Conservation (phyloP, 2,329 filamentous ascomycete species). For the Nemania bipapillata region DNA sequence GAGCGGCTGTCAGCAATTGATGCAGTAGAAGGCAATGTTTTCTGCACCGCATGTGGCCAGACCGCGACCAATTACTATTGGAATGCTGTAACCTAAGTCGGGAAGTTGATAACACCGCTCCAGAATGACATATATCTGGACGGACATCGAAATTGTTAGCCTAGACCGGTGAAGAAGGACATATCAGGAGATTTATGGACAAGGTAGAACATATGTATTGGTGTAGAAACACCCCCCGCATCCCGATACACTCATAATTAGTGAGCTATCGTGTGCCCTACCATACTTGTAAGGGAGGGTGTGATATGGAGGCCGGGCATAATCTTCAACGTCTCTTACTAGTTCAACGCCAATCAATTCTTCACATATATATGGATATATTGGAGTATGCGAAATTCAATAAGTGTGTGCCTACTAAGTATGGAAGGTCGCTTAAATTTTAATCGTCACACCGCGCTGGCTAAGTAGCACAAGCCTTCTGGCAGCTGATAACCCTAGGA, state of each 20-base stretch:
- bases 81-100: slow-evolving; percentile 23
- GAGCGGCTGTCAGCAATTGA: slow-evolving; percentile 1
- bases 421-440: not conserved
- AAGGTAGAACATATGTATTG: not conserved
- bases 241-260: not conserved
- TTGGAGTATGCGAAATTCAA: not conserved
- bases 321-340: not conserved
- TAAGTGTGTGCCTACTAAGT: not conserved
- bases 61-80: not conserved
- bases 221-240: not conserved
- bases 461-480: not conserved
- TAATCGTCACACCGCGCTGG: not conserved
- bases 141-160: not conserved
- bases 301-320: not conserved
- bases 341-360: not conserved
- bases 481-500: not conserved
- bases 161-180: not conserved
- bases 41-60: slow-evolving; percentile 15
- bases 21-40: not conserved
- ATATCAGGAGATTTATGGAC: not conserved
- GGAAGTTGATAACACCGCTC: not conserved
- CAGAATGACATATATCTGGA: not conserved
- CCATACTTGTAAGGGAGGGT: no score
- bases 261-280: not conserved
- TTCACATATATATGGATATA: not conserved